Evolutionary conservation across 495 filamentous ascomycete species (phyloP).

Genomic region (Lichenothelia convexa): DNA sequence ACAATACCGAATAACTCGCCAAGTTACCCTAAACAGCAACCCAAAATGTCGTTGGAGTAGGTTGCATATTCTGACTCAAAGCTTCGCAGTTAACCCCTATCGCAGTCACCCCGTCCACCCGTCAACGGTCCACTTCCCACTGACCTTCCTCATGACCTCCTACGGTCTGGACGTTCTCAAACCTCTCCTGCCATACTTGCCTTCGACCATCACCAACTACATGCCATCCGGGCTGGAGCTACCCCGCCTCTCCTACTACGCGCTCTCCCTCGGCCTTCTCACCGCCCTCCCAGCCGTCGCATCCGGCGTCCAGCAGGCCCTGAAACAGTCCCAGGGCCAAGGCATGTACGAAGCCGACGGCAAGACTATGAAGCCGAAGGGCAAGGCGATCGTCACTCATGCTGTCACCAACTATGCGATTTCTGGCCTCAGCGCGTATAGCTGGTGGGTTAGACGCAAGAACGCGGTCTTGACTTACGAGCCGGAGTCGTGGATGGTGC

Average conservation of each 20-base stretch:
- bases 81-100: not conserved
- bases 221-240: conserved; percentile 5
- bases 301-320: too few relatives aligned
- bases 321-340: too few relatives aligned
- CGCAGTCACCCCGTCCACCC: conserved; percentile 18
- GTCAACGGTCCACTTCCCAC: conserved; percentile 19
- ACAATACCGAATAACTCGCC: too few relatives aligned
- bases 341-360: conserved; percentile 12
- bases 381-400: conserved; percentile 12
- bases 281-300: conserved; percentile 10
- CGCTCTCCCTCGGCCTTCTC: conserved; percentile 11
- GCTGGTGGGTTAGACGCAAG: too few relatives aligned
- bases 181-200: conserved; percentile 3
- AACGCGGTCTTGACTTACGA: too few relatives aligned
- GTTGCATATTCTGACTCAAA: too few relatives aligned
- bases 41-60: too few relatives aligned
- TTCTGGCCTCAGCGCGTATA: conserved; percentile 3
- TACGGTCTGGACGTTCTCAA: conserved; percentile 16
- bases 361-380: conserved; percentile 10
- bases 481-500: too few relatives aligned
- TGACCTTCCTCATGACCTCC: conserved; percentile 17
- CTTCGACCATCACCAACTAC: conserved; percentile 4
- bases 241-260: conserved; percentile 10
- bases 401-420: conserved; percentile 11
- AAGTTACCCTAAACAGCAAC: too few relatives aligned